Evolutionary conservation across 1,284 basidiomycete species (phyloP), one percentile per base, ranked within the genome.

Genomic region (Leccinum pallidistipes): DNA sequence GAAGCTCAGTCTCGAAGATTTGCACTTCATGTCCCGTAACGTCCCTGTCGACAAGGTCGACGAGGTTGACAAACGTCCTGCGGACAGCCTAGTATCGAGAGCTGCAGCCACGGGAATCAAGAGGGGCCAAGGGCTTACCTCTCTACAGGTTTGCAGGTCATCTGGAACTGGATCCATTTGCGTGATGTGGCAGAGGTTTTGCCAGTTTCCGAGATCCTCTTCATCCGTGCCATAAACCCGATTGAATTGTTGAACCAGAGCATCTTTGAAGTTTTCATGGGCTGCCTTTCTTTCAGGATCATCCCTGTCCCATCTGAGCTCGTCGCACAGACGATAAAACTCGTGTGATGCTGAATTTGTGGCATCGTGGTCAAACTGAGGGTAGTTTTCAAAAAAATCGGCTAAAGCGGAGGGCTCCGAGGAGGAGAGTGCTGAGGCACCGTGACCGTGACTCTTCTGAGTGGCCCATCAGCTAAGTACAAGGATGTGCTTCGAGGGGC

Each of bases 271-370:
- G 0, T 47, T 38, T 1, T 5, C 3, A 27, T 68, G 60, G 0
- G 66, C 66, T 0, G 3, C 7, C 16, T 31, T 0, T 36, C 49
- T 34, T 3, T 34, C 47, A 0, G 27, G 18, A 3, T 65, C 5
- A 0, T 34, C 34, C 2, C 38, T 18, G 0, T 54, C 43, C 66
- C 68, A 68, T 3, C 31, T 56, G 1, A 16, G 18, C 16, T 58
- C 6, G 32, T 70, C 27, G 32, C 67, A 68, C 1, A 68, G 31
- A 18, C 69, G 67, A 36, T 68, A 70, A 6, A 68, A 68, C n/a
- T 70, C 66, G 16, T 27, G 56, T 6, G 68, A 67, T 1, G 68
- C 68, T 0, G 68, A 69, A 11, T 32, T 10, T 0, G 64, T 62
- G 12, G 57, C 5, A 5, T 70, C 32, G 5, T 70, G 64, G 0